Conservation (phyloP, 2,329 filamentous ascomycete species). For the Clonostachys solani region DNA sequence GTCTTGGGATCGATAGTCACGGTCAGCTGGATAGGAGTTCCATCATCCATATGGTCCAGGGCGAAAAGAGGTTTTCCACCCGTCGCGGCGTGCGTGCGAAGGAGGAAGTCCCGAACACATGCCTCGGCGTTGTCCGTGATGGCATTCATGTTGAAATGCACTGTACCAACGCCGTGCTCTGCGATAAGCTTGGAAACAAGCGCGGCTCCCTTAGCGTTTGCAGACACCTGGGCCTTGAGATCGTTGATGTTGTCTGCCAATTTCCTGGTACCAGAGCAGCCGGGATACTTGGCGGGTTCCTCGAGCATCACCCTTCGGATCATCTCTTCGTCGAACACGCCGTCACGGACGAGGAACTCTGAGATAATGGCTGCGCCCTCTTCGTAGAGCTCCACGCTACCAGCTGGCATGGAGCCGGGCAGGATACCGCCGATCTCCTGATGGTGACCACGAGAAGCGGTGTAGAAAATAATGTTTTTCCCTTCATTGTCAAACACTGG, state of each 20-base stretch:
- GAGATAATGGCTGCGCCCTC: conserved; percentile 33
- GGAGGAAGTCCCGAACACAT: conserved; percentile 4
- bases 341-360: conserved; percentile 27
- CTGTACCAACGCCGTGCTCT: conserved; percentile 73
- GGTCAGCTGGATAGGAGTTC: conserved; percentile 70
- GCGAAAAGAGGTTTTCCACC: conserved; percentile 3
- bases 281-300: conserved; percentile 58
- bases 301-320: conserved; percentile 2
- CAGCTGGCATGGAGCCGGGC: conserved; percentile 33
- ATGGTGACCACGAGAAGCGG: conserved; percentile 31
- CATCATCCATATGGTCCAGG: conserved; percentile 55
- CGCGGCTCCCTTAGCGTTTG: conserved; percentile 79
- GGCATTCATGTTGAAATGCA: conserved; percentile 54
- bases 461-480: conserved; percentile 26
- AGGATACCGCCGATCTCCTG: conserved; percentile 31
- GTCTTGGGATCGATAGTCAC: conserved; percentile 70
- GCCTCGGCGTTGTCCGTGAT: conserved; percentile 34
- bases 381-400: conserved; percentile 33
- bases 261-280: conserved; percentile 57
- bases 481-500: conserved; percentile 35
- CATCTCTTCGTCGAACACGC: conserved; percentile 25
- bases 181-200: conserved; percentile 69
- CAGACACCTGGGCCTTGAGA: conserved; percentile 79
- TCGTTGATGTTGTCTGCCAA: conserved; percentile 82
- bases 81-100: not conserved